Conservation (phyloP, 2,329 filamentous ascomycete species). For the Aplosporella prunicola region DNA sequence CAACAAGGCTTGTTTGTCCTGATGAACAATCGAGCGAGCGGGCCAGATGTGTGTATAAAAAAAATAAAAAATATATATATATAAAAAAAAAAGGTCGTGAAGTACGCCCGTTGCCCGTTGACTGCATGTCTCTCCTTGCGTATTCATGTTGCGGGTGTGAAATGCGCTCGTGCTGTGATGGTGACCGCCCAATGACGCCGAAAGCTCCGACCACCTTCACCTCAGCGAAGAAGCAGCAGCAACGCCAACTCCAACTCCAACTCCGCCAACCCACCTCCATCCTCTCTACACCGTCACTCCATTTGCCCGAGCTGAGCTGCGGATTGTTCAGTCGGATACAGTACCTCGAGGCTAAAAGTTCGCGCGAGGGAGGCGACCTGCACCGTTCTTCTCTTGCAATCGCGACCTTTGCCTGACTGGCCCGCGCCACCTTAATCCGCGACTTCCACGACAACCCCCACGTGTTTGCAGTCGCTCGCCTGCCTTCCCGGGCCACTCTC, state of each 20-base stretch:
- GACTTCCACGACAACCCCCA: constrained; percentile 5
- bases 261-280: constrained; percentile 9
- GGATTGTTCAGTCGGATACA: neutral
- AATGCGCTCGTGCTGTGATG: constrained; percentile 9
- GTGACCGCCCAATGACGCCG: too few species aligned
- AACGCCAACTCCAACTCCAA: constrained; percentile 13
- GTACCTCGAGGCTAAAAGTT: neutral
- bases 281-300: constrained; percentile 5
- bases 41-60: too few species aligned
- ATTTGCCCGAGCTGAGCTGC: constrained; percentile 7
- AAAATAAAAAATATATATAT: too few species aligned
- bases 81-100: too few species aligned
- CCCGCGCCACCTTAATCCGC: neutral
- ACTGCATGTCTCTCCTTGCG: too few species aligned
- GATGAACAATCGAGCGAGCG: too few species aligned
- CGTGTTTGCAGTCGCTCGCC: neutral
- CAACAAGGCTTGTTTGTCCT: too few species aligned
- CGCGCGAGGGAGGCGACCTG: constrained; percentile 10
- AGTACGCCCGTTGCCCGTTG: too few species aligned
- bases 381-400: constrained; percentile 12
- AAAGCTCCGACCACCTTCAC: constrained; percentile 11
- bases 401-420: constrained; percentile 8
- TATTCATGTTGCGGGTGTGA: too few species aligned
- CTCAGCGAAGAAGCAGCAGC: constrained; percentile 13
- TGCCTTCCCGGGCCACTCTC: neutral